Base-by-base conservation (phyloP, 495 filamentous ascomycete genomes). In the Rostrohypoxylon terebratum region DNA sequence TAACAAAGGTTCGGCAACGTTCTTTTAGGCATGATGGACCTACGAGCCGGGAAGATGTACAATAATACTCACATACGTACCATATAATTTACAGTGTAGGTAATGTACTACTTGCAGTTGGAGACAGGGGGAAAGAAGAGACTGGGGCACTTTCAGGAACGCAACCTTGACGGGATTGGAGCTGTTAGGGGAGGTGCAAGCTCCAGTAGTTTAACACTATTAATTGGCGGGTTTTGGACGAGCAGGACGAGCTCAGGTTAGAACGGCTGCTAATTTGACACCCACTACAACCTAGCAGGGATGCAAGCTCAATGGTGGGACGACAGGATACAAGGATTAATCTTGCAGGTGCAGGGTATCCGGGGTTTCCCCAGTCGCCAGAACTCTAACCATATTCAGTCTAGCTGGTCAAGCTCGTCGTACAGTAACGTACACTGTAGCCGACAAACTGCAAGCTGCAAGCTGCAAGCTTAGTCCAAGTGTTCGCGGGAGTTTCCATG, bases 11-110 rank as follows among this genome's bases (percentile, higher is more conserved):
- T 74, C 62, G 63, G 63, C 71, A 70, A 58, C 66, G 63, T 69
- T 73, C 69, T 73, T 69, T 69, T 73, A 73, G 71, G 71, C 71
- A 69, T 73, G 66, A 69, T 73, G 71, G 71, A 73, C 66, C 71
- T 73, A 18, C 40, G 57, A 66, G 71, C 71, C 71, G 71, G 71
- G 54, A 65, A 62, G 33, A 61, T 33, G 60, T 69, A 73, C 54
- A 65, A 73, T 25, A 9, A 9, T 58, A 59, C 44, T 6, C 40
- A 36, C 9, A 40, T 54, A 50, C 16, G 8, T 50, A 50, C n/a
- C 48, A 33, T 25, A 31, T 23, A 11, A 42, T 18, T 38, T 25
- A 53, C 21, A 53, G 13, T n/a, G 23, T 42, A 42, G 8, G 34
- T 38, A 38, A 38, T n/a, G 10, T 57, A 38, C 53, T 57, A 38